Evolutionary conservation across 129 eudicot species (phyloP), one percentile per base, ranked within the genome.

Genomic region (Smallanthus sonchifolius): DNA sequence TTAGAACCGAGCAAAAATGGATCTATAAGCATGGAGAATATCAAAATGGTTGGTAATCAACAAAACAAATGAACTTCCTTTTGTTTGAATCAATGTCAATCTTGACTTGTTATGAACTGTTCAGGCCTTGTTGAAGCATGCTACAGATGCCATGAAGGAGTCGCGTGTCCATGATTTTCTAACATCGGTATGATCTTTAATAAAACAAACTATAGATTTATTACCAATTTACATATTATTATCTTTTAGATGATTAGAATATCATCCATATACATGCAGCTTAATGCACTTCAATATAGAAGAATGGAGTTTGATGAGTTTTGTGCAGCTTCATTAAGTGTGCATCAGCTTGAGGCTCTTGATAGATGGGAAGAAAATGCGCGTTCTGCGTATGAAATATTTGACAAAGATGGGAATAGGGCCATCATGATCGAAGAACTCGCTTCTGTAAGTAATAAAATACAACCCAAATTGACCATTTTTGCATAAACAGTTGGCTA

Each of bases 61-160:
- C 64, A 49, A 17, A 64, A 74, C 40, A 47, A 32, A 30, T 30
- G 61, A 16, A 59, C 19, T 19, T 66, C 20, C 13, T 65, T 67
- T 15, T 67, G 15, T 10, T 28, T 35, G 0, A 7, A 61, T n/a
- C n/a, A n/a, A n/a, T 34, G 37, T 35, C 37, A 38, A 64, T 80
- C 69, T 77, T 43, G 77, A 36, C 28, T 60, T 64, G 32, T 71
- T 77, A 28, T 44, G 66, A 43, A 42, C 36, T 76, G 73, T 30
- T 69, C 79, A 93, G 98, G 97, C 92, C 67, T 83, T 93, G 83
- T 74, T 77, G 82, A 93, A 82, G 84, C 79, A 88, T 83, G 86
- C 96, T 72, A 93, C 98, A 11, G 98, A 93, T 73, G 97, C 96
- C 67, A 93, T 93, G 98, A 93, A 93, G 76, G 98, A 93, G 70